phyloP scores from a whole-genome alignment of 2,329 filamentous ascomycete genomes.

The Helotiales sp. region DNA sequence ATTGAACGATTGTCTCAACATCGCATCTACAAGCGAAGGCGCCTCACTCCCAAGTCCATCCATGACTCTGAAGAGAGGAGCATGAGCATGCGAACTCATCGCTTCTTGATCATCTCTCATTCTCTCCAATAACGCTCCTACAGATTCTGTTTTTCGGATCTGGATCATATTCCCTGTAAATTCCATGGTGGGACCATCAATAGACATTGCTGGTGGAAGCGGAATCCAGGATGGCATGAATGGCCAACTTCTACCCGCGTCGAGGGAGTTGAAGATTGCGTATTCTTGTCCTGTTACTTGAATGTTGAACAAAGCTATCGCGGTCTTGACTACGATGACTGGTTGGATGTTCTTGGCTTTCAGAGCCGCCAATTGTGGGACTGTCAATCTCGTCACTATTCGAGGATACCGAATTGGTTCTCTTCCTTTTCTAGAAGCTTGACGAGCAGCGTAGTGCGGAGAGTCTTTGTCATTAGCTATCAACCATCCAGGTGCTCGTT shows the following conservation, averaged over 20 bases:
- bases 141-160: not conserved
- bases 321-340: conserved; percentile 2
- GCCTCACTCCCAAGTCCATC: conserved; percentile 1
- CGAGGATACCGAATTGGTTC: not conserved
- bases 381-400: not conserved
- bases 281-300: conserved; percentile 5
- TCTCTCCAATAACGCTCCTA: not conserved
- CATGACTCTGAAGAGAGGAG: conserved; percentile 2
- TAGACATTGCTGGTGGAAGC: conserved; percentile 1
- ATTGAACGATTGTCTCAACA: not conserved
- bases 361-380: not conserved
- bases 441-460: not conserved
- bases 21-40: not conserved
- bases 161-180: conserved; percentile 4
- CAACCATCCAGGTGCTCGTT: conserved; percentile 6
- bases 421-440: not conserved
- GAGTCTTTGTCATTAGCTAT: not conserved
- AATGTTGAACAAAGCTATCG: conserved; percentile 5
- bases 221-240: conserved; percentile 2
- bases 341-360: not conserved
- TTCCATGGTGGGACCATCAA: conserved; percentile 6
- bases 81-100: conserved; percentile 1
- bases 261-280: conserved; percentile 3
- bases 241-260: conserved; percentile 3
- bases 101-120: not conserved